Evolutionary conservation across 2,329 filamentous ascomycete genomes (phyloP).

Genomic region (Fusarium oligoseptatum): DNA sequence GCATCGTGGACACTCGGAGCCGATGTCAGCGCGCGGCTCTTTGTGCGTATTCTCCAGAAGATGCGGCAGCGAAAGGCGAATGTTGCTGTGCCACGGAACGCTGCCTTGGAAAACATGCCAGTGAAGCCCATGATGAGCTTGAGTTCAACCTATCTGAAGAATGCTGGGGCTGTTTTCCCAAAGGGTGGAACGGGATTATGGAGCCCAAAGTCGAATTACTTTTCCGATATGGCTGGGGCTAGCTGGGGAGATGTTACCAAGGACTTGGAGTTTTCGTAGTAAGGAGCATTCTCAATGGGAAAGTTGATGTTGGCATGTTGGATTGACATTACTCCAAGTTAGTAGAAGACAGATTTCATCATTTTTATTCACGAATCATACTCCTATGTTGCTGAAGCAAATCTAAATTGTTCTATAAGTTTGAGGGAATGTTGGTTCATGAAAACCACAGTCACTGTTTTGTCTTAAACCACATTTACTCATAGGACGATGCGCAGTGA

Average conservation of each 20-base stretch:
- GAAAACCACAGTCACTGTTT: not conserved
- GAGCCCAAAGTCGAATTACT: slow-evolving; percentile 49
- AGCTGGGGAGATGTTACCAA: slow-evolving; percentile 48
- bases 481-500: not conserved
- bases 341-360: not conserved
- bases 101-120: slow-evolving; percentile 52
- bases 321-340: not conserved
- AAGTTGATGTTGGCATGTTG: not conserved
- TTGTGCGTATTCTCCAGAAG: slow-evolving; percentile 63
- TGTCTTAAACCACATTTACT: not conserved
- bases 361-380: not conserved
- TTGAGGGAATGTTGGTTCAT: not conserved
- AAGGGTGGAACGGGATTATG: slow-evolving; percentile 57
- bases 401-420: not conserved
- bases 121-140: slow-evolving; percentile 58
- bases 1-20: slow-evolving; percentile 73
- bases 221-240: slow-evolving; percentile 46
- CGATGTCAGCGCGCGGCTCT: slow-evolving; percentile 64
- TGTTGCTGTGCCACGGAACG: slow-evolving; percentile 59
- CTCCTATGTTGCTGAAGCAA: not conserved
- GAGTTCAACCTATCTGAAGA: slow-evolving; percentile 65
- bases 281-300: not conserved
- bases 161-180: slow-evolving; percentile 57
- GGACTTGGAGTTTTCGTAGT: slow-evolving; percentile 34
- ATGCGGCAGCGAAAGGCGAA: slow-evolving; percentile 60